phyloP scores from a whole-genome alignment of 1,139 yeast genomes.

The Sugiyamaella castrensis region DNA sequence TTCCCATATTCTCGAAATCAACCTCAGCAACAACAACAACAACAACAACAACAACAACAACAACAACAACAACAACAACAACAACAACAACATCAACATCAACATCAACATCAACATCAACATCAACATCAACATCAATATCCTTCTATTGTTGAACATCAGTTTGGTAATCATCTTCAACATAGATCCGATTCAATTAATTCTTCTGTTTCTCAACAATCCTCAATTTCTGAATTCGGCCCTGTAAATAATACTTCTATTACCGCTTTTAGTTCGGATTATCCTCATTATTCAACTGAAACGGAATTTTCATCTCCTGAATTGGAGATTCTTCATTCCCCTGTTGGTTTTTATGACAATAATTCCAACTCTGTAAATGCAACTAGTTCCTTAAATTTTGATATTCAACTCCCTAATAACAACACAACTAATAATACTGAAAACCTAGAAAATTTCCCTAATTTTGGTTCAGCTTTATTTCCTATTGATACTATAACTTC shows the following conservation, averaged over 20 bases:
- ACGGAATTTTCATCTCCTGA: conserved; percentile 20
- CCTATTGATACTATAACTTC: conserved; percentile 6
- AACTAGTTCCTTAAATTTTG: too few species aligned
- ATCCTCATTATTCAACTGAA: conserved; percentile 2
- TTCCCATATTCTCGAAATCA: conserved; percentile 8
- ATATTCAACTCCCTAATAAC: not conserved
- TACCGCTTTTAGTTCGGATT: not conserved
- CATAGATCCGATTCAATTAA: conserved; percentile 8
- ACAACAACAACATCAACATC: not conserved
- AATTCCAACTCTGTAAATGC: not conserved
- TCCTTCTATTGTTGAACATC: not conserved
- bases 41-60: not conserved
- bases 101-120: not conserved
- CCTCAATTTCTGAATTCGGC: conserved; percentile 4
- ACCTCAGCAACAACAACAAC: not conserved
- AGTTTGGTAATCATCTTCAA: not conserved
- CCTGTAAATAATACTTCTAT: not conserved
- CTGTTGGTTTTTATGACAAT: conserved; percentile 12
- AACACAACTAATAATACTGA: not conserved
- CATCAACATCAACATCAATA: not conserved
- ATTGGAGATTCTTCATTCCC: conserved; percentile 15
- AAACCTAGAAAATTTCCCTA: conserved; percentile 8
- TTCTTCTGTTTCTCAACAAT: conserved; percentile 2
- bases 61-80: not conserved
- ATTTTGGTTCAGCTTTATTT: not conserved